Evolutionary conservation across 768 basidiomycete genomes (phyloP).

Genomic region (Lyophyllum semitale): DNA sequence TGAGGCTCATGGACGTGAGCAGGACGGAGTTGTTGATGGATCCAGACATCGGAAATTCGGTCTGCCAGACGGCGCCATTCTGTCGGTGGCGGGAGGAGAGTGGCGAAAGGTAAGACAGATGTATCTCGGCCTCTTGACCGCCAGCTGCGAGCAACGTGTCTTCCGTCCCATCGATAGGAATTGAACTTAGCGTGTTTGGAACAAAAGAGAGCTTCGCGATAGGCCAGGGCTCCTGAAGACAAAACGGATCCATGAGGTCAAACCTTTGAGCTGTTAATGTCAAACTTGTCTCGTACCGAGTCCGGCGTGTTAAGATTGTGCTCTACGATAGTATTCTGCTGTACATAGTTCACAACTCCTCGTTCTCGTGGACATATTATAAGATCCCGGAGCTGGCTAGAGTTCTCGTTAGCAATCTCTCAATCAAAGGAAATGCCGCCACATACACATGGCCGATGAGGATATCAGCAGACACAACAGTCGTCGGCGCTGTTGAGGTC

Average conservation of each 20-base stretch:
- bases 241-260: slow-evolving; percentile 3
- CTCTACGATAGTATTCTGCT: slow-evolving; percentile 54
- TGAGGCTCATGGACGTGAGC: slow-evolving; percentile 59
- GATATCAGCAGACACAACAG: slow-evolving; percentile 43
- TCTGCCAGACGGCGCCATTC: slow-evolving; percentile 51
- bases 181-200: slow-evolving; percentile 65
- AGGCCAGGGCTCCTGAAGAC: slow-evolving; percentile 40
- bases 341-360: slow-evolving; percentile 67
- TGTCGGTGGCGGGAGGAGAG: slow-evolving; percentile 24
- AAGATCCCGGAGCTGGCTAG: slow-evolving; percentile 79
- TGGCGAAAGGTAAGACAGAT: slow-evolving; percentile 53
- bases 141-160: slow-evolving; percentile 74
- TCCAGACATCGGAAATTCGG: slow-evolving; percentile 52
- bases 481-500: slow-evolving; percentile 42
- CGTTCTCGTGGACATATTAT: slow-evolving; percentile 70
- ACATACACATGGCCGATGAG: slow-evolving; percentile 67
- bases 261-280: slow-evolving; percentile 10
- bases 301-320: slow-evolving; percentile 54
- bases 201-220: slow-evolving; percentile 57
- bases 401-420: background rate
- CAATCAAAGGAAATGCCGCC: slow-evolving; percentile 9
- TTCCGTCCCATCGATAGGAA: slow-evolving; percentile 50
- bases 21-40: slow-evolving; percentile 87
- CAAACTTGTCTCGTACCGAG: slow-evolving; percentile 37
- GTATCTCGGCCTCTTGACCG: slow-evolving; percentile 72